These are phyloP conservation scores for Gomphus sp. DNA, from an alignment of 1,284 basidiomycete genomes.

Conservation along the genomic window DNA sequence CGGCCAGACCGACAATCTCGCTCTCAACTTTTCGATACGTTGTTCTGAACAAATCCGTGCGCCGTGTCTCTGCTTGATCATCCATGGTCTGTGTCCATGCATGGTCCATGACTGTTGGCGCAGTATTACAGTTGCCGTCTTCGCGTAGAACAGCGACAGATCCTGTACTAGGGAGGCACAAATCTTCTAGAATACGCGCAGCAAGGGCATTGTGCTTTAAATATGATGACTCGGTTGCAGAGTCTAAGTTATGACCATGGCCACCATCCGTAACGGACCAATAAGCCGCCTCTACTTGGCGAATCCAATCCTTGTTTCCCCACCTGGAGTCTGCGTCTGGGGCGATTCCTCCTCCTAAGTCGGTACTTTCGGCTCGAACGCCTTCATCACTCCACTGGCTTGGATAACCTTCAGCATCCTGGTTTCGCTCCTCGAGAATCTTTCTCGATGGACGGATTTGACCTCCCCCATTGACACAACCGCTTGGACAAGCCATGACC, in stretches of 20 bases:
- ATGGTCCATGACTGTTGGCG: constrained; percentile 14
- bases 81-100: constrained; percentile 30
- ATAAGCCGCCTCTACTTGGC: constrained; percentile 68
- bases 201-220: constrained; percentile 18
- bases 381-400: not conserved
- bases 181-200: constrained; percentile 32
- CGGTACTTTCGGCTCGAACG: constrained; percentile 18
- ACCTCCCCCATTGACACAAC: constrained; percentile 96
- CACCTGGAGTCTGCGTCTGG: constrained; percentile 37
- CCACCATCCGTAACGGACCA: constrained; percentile 33
- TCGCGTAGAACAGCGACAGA: not conserved
- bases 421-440: constrained; percentile 54
- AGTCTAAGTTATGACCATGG: not conserved
- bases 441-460: constrained; percentile 63
- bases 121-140: not conserved
- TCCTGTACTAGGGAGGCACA: constrained; percentile 18
- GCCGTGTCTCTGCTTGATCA: constrained; percentile 27
- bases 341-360: not conserved
- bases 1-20: constrained; percentile 74
- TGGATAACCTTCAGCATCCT: constrained; percentile 38
- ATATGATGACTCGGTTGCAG: not conserved
- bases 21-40: constrained; percentile 82
- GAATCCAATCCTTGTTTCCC: constrained; percentile 73
- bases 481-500: constrained; percentile 98
- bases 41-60: constrained; percentile 61